Evolutionary conservation across 129 eudicot species (phyloP).

Genomic region (Chrysanthemum lavandulifolium): DNA sequence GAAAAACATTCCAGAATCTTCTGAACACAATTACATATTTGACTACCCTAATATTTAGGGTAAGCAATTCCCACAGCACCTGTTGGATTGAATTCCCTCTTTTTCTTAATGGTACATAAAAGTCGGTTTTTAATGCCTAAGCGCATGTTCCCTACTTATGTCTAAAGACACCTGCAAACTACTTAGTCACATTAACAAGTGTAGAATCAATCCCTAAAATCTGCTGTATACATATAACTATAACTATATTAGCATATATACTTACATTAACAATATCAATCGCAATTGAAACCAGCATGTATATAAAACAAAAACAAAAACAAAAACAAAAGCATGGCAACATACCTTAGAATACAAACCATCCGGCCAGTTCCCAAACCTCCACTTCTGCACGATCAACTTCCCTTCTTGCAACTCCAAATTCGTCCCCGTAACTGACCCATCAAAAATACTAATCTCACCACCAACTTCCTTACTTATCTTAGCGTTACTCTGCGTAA

Average conservation of each 20-base stretch:
- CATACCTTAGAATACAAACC: slow-evolving; percentile 78
- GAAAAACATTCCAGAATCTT: background rate
- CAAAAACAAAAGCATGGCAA: background rate
- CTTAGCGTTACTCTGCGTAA: slow-evolving; percentile 91
- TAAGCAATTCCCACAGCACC: background rate
- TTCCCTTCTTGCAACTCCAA: slow-evolving; percentile 85
- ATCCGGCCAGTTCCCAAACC: slow-evolving; percentile 96
- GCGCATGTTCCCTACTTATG: background rate
- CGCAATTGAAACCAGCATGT: background rate
- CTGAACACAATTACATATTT: background rate
- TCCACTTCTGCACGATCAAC: slow-evolving; percentile 91
- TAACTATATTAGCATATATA: background rate
- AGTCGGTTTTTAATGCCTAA: background rate
- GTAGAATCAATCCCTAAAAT: background rate
- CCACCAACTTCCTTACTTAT: slow-evolving; percentile 90
- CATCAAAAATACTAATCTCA: slow-evolving; percentile 80
- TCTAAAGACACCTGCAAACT: background rate
- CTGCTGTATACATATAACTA: background rate
- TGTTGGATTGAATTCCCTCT: background rate
- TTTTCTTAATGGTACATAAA: background rate
- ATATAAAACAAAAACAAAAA: background rate
- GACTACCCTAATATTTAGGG: background rate
- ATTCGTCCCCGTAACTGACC: slow-evolving; percentile 72
- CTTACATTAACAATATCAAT: background rate
- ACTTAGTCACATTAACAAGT: background rate